Percentiles rank a stretch among this genome's conserved stretches.
phyloP scores from a whole-genome alignment of 352 stramenopile species.

The Chrysophaeum taylorii region DNA sequence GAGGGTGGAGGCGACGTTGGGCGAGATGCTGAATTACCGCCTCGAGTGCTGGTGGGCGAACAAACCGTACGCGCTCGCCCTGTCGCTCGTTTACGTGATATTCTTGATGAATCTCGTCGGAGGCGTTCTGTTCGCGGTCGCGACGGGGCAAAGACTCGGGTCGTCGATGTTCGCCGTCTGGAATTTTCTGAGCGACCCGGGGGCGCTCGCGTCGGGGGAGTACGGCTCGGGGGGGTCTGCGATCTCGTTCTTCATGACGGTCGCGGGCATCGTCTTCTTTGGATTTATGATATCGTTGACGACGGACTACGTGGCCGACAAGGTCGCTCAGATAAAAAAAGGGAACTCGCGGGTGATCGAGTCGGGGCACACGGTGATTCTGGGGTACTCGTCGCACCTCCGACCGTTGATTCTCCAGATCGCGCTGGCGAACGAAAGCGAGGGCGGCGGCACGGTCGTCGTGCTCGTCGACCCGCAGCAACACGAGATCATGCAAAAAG shows the following conservation, averaged over 20 bases:
- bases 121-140: no score
- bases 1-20: no score
- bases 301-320: conserved; percentile 66
- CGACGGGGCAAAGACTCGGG: no score
- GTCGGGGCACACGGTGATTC: conserved; percentile 60
- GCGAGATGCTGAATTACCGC: neutral
- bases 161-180: no score
- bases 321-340: conserved; percentile 73
- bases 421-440: conserved; percentile 65
- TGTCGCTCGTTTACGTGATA: no score
- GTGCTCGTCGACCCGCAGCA: conserved; percentile 63
- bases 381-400: conserved; percentile 71
- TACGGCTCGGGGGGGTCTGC: no score
- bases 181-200: no score
- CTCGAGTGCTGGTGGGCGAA: conserved; percentile 8
- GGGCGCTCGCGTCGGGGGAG: no score
- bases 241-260: conserved; percentile 74
- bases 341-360: conserved; percentile 66
- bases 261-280: conserved; percentile 75
- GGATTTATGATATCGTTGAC: no score
- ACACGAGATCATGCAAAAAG: no score
- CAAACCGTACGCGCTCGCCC: conserved; percentile 8
- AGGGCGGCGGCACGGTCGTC: conserved; percentile 62
- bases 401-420: conserved; percentile 69
- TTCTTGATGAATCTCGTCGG: no score